phyloP scores from a whole-genome alignment of 2,329 filamentous ascomycete species.

The Sporothrix brasiliensis region DNA sequence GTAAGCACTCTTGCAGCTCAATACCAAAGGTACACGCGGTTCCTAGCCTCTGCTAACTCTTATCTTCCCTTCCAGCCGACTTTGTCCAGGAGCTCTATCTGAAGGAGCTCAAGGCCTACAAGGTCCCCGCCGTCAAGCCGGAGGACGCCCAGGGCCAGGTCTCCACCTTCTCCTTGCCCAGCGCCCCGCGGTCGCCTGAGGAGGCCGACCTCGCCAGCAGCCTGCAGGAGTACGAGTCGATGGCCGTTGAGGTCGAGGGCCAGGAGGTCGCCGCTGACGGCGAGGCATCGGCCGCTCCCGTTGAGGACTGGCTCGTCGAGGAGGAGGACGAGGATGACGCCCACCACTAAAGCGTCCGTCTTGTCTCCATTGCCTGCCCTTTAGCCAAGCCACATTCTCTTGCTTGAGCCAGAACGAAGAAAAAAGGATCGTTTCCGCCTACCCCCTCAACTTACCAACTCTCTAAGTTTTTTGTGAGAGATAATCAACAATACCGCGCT shows the following conservation, averaged over 20 bases:
- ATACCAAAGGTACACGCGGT: no score
- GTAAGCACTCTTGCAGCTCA: slow-evolving; percentile 47
- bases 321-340: slow-evolving; percentile 63
- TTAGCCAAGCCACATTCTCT: no score
- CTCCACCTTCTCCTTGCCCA: slow-evolving; percentile 79
- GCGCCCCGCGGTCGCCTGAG: slow-evolving; percentile 84
- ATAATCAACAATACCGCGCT: neutral
- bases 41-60: neutral
- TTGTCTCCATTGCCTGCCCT: neutral
- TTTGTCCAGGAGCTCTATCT: slow-evolving; percentile 98
- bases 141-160: slow-evolving; percentile 88
- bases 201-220: slow-evolving; percentile 90
- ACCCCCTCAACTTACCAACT: neutral
- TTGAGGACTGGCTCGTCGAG: slow-evolving; percentile 80
- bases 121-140: slow-evolving; percentile 79
- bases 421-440: neutral
- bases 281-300: slow-evolving; percentile 59
- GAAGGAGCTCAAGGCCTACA: slow-evolving; percentile 93
- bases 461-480: neutral
- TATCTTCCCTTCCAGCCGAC: slow-evolving; percentile 67
- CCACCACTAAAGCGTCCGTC: slow-evolving; percentile 44
- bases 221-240: slow-evolving; percentile 90
- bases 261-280: slow-evolving; percentile 67
- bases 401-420: slow-evolving; percentile 14
- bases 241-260: slow-evolving; percentile 93